Evolutionary conservation across 1,139 yeast genomes (phyloP).

Genomic region (Suhomyces choctaworum): DNA sequence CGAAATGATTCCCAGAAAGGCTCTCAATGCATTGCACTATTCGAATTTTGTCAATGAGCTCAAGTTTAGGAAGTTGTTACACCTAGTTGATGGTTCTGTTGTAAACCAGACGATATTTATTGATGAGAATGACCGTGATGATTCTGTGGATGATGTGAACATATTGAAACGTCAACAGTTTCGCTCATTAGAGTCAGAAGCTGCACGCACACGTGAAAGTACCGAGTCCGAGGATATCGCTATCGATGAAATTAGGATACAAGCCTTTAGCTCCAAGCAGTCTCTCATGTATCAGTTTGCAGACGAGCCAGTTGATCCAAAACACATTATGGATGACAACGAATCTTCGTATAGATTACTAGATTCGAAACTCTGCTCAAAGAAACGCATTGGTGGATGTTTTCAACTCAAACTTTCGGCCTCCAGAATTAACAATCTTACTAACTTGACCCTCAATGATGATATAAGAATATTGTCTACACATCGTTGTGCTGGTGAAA

Average conservation of each 20-base stretch:
- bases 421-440: constrained; percentile 42
- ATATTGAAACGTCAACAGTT: not conserved
- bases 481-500: constrained; percentile 46
- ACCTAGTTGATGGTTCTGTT: constrained; percentile 55
- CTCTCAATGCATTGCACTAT: constrained; percentile 69
- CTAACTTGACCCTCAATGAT: constrained; percentile 35
- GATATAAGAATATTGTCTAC: constrained; percentile 44
- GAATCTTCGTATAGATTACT: constrained; percentile 19
- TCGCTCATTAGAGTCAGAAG: not conserved
- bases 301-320: constrained; percentile 45
- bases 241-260: not conserved
- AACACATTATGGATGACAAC: constrained; percentile 8
- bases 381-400: constrained; percentile 43
- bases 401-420: constrained; percentile 46
- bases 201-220: not conserved
- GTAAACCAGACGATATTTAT: constrained; percentile 62
- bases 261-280: constrained; percentile 33
- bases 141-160: constrained; percentile 29
- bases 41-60: constrained; percentile 70
- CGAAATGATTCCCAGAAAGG: constrained; percentile 67
- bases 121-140: constrained; percentile 42
- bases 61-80: constrained; percentile 57
- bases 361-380: constrained; percentile 35
- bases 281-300: constrained; percentile 66
- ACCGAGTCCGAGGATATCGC: not conserved